Evolutionary conservation across 345 rosid species (phyloP).

Genomic region (Acer yangbiense): DNA sequence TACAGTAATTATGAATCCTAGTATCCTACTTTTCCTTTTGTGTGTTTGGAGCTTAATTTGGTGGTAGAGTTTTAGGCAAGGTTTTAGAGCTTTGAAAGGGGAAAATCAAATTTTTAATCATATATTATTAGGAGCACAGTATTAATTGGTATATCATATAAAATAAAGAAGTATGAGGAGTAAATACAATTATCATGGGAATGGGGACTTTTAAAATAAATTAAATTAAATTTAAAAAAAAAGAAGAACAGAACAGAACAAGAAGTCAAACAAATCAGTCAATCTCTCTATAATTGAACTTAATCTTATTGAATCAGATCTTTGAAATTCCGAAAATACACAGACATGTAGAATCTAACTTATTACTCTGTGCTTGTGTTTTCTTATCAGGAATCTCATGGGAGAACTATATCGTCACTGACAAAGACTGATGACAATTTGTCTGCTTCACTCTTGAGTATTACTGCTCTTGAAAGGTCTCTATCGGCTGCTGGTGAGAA

Average conservation of each 20-base stretch:
- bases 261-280: neutral
- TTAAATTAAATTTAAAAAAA: too few species aligned
- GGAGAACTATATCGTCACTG: constrained; percentile 59
- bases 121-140: neutral
- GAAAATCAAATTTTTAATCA: neutral
- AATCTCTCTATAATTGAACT: neutral
- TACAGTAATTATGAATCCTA: too few species aligned
- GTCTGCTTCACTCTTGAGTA: constrained; percentile 76
- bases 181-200: neutral
- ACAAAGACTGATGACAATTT: constrained; percentile 80
- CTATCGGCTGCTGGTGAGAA: constrained; percentile 90
- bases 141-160: too few species aligned
- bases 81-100: neutral
- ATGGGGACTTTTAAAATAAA: neutral
- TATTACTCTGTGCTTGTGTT: constrained; percentile 7
- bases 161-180: neutral
- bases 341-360: neutral
- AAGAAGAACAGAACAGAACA: too few species aligned
- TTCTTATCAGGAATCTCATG: constrained; percentile 74
- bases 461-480: constrained; percentile 75
- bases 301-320: neutral
- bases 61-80: neutral
- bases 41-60: neutral
- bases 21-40: too few species aligned
- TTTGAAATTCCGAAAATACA: neutral